Evolutionary conservation across 495 filamentous ascomycete species (phyloP).

Genomic region (Echria macrotheca): DNA sequence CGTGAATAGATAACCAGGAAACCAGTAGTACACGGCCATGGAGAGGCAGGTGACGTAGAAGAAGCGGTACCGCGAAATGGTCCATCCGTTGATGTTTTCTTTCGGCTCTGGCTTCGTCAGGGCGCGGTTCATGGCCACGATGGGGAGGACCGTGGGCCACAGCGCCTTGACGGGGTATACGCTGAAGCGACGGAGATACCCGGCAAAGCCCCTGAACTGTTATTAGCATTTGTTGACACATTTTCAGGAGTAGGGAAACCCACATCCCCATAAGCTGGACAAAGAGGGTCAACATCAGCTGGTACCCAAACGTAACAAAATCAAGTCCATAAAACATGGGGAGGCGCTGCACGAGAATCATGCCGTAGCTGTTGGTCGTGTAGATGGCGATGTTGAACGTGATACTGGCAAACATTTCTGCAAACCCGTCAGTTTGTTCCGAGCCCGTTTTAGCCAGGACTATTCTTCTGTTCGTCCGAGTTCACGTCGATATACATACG

Average conservation of each 20-base stretch:
- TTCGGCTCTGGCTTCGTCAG: conserved; percentile 19
- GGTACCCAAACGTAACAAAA: conserved; percentile 28
- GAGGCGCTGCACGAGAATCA: conserved; percentile 27
- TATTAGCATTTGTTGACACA: no score
- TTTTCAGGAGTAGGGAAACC: no score
- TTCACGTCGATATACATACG: no score
- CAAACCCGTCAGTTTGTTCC: no score
- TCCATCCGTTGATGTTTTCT: conserved; percentile 33
- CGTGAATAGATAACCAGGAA: conserved; percentile 33
- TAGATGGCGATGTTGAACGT: conserved; percentile 31
- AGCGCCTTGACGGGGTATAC: conserved; percentile 36
- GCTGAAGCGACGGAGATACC: conserved; percentile 45
- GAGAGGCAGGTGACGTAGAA: conserved; percentile 25
- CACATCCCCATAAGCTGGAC: conserved; percentile 42
- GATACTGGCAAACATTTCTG: conserved; percentile 37
- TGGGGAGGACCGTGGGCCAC: conserved; percentile 28
- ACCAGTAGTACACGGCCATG: conserved; percentile 36
- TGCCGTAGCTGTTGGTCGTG: conserved; percentile 30
- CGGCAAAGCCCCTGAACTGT: conserved; percentile 40
- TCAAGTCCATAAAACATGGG: conserved; percentile 22
- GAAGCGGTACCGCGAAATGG: conserved; percentile 35
- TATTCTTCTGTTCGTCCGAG: no score
- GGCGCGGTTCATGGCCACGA: conserved; percentile 30
- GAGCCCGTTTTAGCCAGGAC: no score
- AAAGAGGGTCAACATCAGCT: conserved; percentile 35